Conservation (phyloP, 495 filamentous ascomycete species). For the Aspergillus carlsbadensis region DNA sequence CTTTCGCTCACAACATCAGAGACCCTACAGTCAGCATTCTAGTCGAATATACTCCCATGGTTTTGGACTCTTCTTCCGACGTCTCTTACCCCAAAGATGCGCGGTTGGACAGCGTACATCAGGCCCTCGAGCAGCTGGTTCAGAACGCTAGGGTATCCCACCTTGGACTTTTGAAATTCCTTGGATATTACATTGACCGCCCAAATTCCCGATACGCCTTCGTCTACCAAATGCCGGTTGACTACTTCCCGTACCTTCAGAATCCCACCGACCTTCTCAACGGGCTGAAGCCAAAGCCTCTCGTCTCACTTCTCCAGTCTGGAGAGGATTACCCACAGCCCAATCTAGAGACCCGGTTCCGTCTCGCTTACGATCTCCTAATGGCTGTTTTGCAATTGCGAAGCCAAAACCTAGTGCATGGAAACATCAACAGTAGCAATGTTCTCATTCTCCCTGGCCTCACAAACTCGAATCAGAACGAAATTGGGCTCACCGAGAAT, state of each 20-base stretch:
- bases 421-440: conserved; percentile 77
- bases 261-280: conserved; percentile 45
- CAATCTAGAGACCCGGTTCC: conserved; percentile 76
- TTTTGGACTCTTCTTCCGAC: conserved; percentile 33
- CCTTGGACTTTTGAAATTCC: conserved; percentile 64
- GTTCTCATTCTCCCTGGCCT: conserved; percentile 70
- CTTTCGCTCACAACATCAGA: conserved; percentile 32
- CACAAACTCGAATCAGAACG: conserved; percentile 39
- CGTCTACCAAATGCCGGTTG: conserved; percentile 77
- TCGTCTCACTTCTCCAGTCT: conserved; percentile 50
- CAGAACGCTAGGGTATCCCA: conserved; percentile 56
- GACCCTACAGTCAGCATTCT: conserved; percentile 44
- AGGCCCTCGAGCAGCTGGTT: conserved; percentile 44
- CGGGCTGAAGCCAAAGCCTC: conserved; percentile 41
- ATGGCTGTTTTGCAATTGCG: conserved; percentile 75
- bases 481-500: conserved; percentile 46
- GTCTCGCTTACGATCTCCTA: conserved; percentile 75
- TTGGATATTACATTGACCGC: conserved; percentile 86
- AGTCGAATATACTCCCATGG: conserved; percentile 48
- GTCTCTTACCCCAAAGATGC: conserved; percentile 25
- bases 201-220: conserved; percentile 74
- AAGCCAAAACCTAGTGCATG: conserved; percentile 72
- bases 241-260: conserved; percentile 46
- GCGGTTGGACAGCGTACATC: conserved; percentile 40
- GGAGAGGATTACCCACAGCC: conserved; percentile 49